Conservation (phyloP, 202 grass and related monocot genomes). For the Miscanthus sacchariflorus region DNA sequence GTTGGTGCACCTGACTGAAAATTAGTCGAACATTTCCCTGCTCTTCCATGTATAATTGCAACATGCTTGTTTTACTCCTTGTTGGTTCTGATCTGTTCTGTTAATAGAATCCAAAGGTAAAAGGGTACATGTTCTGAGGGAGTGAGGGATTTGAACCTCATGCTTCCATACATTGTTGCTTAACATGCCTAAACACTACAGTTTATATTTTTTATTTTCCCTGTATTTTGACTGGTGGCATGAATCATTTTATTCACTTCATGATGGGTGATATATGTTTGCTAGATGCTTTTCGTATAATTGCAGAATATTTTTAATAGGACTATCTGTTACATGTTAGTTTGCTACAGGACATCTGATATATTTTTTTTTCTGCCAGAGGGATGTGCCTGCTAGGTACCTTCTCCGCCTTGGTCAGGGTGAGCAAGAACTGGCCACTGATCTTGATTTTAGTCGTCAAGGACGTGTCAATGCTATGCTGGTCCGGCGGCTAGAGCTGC, state of each 20-base stretch:
- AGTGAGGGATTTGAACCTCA: constrained; percentile 16
- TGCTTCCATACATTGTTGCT: constrained; percentile 37
- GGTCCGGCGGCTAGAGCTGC: constrained; percentile 78
- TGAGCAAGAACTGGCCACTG: constrained; percentile 97
- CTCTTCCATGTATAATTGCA: constrained; percentile 16
- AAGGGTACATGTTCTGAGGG: not conserved
- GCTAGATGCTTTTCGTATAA: not conserved
- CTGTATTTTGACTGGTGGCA: constrained; percentile 15
- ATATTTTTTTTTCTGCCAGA: constrained; percentile 56
- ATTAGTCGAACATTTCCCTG: constrained; percentile 1
- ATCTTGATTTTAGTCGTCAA: constrained; percentile 99
- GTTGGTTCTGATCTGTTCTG: constrained; percentile 23
- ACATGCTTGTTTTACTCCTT: constrained; percentile 12
- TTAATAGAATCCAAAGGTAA: constrained; percentile 23
- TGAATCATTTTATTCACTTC: constrained; percentile 35
- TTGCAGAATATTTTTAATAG: constrained; percentile 20
- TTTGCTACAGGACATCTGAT: constrained; percentile 40
- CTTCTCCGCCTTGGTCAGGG: constrained; percentile 98
- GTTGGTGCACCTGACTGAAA: constrained; percentile 18
- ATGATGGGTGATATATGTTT: constrained; percentile 6
- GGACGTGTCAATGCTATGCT: constrained; percentile 98
- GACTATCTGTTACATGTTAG: constrained; percentile 28
- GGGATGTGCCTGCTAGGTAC: constrained; percentile 98
- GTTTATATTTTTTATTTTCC: constrained; percentile 22
- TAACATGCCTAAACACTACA: constrained; percentile 9